Evolutionary conservation across 2,329 filamentous ascomycete genomes (phyloP).

Genomic region (Hymenoscyphus repandus): DNA sequence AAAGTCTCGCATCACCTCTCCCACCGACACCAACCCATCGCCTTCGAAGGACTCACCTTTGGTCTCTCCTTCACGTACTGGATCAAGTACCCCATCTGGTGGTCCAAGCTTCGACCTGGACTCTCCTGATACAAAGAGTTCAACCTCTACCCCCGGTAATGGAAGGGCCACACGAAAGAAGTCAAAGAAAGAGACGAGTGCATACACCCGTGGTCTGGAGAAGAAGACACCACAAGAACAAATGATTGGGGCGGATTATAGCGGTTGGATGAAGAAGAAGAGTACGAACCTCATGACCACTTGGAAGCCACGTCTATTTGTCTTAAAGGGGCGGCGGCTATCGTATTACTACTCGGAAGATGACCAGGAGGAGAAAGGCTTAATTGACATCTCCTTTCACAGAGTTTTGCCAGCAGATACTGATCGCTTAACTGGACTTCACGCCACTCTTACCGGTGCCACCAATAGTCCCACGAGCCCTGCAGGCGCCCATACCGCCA

Average conservation of each 20-base stretch:
- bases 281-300: constrained; percentile 94
- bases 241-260: constrained; percentile 83
- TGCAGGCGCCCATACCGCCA: constrained; percentile 41
- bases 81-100: constrained; percentile 65
- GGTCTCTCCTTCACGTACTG: constrained; percentile 67
- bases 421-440: constrained; percentile 82
- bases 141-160: constrained; percentile 40
- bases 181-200: constrained; percentile 90
- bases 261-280: constrained; percentile 99
- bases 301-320: constrained; percentile 95
- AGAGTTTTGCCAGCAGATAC: constrained; percentile 92
- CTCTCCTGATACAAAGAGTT: constrained; percentile 58
- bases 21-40: constrained; percentile 39
- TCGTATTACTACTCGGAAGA: constrained; percentile 96
- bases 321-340: constrained; percentile 82
- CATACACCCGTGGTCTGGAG: constrained; percentile 80
- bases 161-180: constrained; percentile 56
- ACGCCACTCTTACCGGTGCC: constrained; percentile 88
- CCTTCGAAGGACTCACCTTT: constrained; percentile 47
- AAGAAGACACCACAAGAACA: constrained; percentile 79
- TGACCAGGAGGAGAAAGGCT: constrained; percentile 85
- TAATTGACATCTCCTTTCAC: constrained; percentile 97
- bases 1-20: constrained; percentile 46
- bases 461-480: constrained; percentile 56
- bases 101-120: constrained; percentile 74